Conservation (phyloP, 1,139 yeast genomes). For the Hanseniaspora sp. region DNA sequence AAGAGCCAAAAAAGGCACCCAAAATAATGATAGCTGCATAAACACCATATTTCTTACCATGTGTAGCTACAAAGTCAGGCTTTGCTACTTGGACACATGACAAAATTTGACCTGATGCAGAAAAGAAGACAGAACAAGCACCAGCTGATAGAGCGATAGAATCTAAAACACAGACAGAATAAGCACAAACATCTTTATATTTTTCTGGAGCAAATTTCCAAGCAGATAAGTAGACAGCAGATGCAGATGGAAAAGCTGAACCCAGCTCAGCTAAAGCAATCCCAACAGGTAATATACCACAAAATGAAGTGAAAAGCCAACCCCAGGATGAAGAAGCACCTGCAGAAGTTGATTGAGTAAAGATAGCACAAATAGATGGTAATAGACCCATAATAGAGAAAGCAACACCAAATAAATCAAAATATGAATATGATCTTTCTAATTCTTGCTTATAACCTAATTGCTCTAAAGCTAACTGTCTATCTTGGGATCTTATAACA, state of each 20-base stretch:
- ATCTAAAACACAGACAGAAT: slow-evolving; percentile 44
- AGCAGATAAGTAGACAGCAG: slow-evolving; percentile 53
- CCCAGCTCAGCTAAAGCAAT: slow-evolving; percentile 49
- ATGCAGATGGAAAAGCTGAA: slow-evolving; percentile 58
- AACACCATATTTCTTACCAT: slow-evolving; percentile 40
- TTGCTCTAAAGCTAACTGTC: slow-evolving; percentile 36
- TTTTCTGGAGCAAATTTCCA: slow-evolving; percentile 39
- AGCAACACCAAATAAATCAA: slow-evolving; percentile 43
- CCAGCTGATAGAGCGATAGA: slow-evolving; percentile 45
- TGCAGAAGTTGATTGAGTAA: slow-evolving; percentile 29
- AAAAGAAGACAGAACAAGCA: slow-evolving; percentile 43
- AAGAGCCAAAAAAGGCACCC: slow-evolving; percentile 37
- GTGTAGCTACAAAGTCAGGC: slow-evolving; percentile 36
- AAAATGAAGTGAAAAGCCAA: slow-evolving; percentile 30
- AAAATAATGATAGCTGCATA: slow-evolving; percentile 39
- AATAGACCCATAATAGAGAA: slow-evolving; percentile 43
- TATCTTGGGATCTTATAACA: slow-evolving; percentile 14
- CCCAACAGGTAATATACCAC: slow-evolving; percentile 32
- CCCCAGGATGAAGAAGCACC: slow-evolving; percentile 31
- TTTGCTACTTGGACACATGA: slow-evolving; percentile 38
- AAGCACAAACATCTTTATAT: slow-evolving; percentile 35
- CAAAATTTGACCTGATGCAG: slow-evolving; percentile 40
- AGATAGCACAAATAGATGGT: slow-evolving; percentile 38
- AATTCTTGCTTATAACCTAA: slow-evolving; percentile 44
- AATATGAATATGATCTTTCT: slow-evolving; percentile 36